Percentiles rank a stretch among this genome's conserved stretches.
phyloP scores from a whole-genome alignment of 1,284 basidiomycete genomes.

The Fomitopsis pinicola region DNA sequence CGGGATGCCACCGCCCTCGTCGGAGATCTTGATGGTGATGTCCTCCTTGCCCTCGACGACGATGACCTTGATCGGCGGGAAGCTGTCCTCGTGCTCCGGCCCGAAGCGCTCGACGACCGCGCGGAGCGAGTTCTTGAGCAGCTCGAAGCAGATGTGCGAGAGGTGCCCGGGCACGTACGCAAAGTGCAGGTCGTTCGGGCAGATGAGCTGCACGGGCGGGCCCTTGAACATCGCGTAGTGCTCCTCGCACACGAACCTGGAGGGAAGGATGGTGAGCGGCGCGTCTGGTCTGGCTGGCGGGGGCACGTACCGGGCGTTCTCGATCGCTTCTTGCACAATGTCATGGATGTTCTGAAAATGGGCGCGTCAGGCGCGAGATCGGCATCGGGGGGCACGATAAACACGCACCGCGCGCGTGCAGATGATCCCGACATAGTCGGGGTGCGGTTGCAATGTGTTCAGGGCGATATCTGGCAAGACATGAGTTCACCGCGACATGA shows the following conservation, averaged over 20 bases:
- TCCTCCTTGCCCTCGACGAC: conserved; percentile 95
- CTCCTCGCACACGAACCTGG: conserved; percentile 90
- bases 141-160: conserved; percentile 95
- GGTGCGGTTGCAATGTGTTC: conserved; percentile 85
- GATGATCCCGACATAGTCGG: conserved; percentile 97
- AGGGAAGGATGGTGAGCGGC: not conserved
- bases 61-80: conserved; percentile 95
- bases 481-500: conserved; percentile 12
- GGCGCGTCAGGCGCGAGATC: conserved; percentile 5
- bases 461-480: conserved; percentile 76
- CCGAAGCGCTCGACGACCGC: conserved; percentile 95
- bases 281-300: not conserved
- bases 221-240: conserved; percentile 96
- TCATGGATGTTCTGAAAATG: conserved; percentile 78
- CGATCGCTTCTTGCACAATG: conserved; percentile 97
- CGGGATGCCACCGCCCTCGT: conserved; percentile 96
- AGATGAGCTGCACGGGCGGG: conserved; percentile 96
- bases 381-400: not conserved
- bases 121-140: conserved; percentile 97
- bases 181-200: conserved; percentile 84
- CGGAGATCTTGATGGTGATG: conserved; percentile 97
- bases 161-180: conserved; percentile 96
- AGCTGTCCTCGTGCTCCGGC: conserved; percentile 73
- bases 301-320: conserved; percentile 75
- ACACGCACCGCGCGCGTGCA: conserved; percentile 83